Evolutionary conservation across 2,329 filamentous ascomycete genomes (phyloP), one percentile per base, ranked within the genome.

Genomic region (Penicillium sp.): DNA sequence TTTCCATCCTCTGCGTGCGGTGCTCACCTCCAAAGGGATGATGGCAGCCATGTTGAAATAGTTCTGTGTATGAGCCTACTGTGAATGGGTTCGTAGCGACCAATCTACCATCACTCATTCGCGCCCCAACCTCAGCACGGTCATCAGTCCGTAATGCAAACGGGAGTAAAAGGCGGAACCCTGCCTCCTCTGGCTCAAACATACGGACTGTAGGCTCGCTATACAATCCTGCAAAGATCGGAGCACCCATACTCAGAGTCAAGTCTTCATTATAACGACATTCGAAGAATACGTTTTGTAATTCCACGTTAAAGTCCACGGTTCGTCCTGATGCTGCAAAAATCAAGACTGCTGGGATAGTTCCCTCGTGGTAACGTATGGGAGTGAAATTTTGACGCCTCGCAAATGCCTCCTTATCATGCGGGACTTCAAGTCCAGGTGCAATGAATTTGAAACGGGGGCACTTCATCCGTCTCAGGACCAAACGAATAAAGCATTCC

Each of bases 151-250:
- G 32, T 1, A 52, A 3, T 4, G 55, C 20, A 24, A 46, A 53
- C 8, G 51, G 51, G 5, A 53, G 45, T 3, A 53, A 31, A 3
- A 66, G 46, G 27, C 58, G 54, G 44, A 66, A 65, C 13, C 56
- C 64, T 13, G 63, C 60, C 36, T 65, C 63, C 18, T 56, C 46
- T 16, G 20, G 40, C 13, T 61, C 59, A 32, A 11, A 20, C n/a
- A n/a, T 28, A 7, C 53, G 49, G n/a, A 61, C 51, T n/a, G n/a
- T n/a, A 6, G 56, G 52, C 44, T 62, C 58, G 9, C 46, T 61
- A 40, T 65, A 65, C 1, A 65, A 13, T 45, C 55, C 13, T n/a
- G n/a, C n/a, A n/a, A n/a, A n/a, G 42, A 51, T 35, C 35, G 41
- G 28, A 40, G 60, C 46, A 27, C 16, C 18, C 11, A 18, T 31